These are phyloP conservation scores for Hanseniaspora uvarum DNA, from an alignment of 1,139 yeast species.

Conservation along the genomic window DNA sequence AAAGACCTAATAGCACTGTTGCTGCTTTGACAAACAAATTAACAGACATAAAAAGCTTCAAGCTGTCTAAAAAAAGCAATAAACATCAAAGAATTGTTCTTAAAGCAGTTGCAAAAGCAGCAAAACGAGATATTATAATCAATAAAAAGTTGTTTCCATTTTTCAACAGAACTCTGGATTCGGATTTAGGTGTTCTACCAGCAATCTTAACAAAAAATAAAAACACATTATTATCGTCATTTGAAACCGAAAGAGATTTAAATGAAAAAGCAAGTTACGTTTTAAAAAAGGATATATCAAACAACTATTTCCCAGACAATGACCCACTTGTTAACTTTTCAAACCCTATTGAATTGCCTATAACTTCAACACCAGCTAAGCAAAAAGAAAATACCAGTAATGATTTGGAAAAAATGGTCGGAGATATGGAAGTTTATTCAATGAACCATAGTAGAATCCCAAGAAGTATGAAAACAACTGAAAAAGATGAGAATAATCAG, in stretches of 20 bases:
- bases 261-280: not conserved
- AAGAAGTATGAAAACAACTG: not conserved
- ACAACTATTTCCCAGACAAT: not conserved
- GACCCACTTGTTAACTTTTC: not conserved
- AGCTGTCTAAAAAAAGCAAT: not conserved
- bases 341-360: not conserved
- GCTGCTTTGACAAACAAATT: not conserved
- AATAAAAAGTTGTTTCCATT: not conserved
- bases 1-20: not conserved
- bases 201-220: slow-evolving; percentile 3
- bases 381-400: not conserved
- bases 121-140: not conserved
- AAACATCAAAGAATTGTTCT: not conserved
- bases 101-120: not conserved
- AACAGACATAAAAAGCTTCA: not conserved
- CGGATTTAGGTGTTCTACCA: slow-evolving; percentile 14
- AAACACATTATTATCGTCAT: not conserved
- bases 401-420: not conserved
- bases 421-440: not conserved
- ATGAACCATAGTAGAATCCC: not conserved
- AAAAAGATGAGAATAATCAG: not conserved
- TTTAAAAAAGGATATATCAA: not conserved
- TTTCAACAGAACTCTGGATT: slow-evolving; percentile 1
- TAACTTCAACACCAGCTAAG: slow-evolving; percentile 12
- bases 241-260: not conserved